Conservation (phyloP, 768 basidiomycete genomes). For the Chalciporus piperatus region DNA sequence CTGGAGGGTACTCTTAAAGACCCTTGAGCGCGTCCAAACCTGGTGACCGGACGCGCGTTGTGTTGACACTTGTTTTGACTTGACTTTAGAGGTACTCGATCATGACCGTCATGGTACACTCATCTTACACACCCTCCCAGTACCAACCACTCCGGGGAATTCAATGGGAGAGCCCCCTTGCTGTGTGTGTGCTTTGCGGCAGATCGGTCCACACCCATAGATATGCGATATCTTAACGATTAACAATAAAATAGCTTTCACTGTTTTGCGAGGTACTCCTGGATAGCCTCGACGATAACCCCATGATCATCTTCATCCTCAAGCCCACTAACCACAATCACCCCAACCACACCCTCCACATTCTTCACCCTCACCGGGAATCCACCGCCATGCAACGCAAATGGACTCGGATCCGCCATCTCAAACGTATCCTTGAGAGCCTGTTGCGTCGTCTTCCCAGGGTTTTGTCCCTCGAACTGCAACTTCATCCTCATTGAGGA, state of each 20-base stretch:
- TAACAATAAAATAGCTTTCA: too few relatives aligned
- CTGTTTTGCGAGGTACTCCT: constrained; percentile 21
- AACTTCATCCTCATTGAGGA: constrained; percentile 26
- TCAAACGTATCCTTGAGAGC: constrained; percentile 19
- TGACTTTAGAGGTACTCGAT: background rate
- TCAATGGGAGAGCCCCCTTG: too few relatives aligned
- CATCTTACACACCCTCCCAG: too few relatives aligned
- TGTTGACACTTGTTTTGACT: constrained; percentile 30
- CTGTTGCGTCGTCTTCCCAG: constrained; percentile 2
- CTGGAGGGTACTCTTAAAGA: background rate
- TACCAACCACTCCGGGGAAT: too few relatives aligned
- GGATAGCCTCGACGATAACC: constrained; percentile 30
- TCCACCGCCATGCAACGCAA: constrained; percentile 33
- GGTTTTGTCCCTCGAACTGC: background rate
- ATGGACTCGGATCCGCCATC: constrained; percentile 27
- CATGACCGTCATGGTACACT: too few relatives aligned
- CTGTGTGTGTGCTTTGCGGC: too few relatives aligned
- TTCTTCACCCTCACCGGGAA: constrained; percentile 33
- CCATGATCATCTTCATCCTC: constrained; percentile 30
- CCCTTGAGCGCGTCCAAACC: background rate
- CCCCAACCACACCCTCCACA: constrained; percentile 34
- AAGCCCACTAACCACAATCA: constrained; percentile 35
- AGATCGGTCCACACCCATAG: too few relatives aligned
- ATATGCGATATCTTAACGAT: too few relatives aligned
- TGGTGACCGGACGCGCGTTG: constrained; percentile 29